phyloP scores from a whole-genome alignment of 208 protist genomes.

The Trypanosoma melophagium region DNA sequence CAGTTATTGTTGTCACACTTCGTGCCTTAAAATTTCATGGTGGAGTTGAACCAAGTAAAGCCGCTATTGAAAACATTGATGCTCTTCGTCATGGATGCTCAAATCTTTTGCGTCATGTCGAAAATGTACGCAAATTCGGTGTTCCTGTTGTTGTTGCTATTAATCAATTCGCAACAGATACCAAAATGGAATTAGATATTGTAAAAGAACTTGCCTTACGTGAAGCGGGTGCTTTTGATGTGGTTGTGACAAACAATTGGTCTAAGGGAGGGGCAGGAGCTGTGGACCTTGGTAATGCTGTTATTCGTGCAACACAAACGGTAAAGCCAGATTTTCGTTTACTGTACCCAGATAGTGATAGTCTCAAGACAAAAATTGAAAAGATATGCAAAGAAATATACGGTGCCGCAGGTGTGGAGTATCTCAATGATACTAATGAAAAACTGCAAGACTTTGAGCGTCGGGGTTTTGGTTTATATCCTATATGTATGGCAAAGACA shows the following conservation, averaged over 20 bases:
- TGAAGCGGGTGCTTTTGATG: slow-evolving; percentile 86
- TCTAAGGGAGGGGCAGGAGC: slow-evolving; percentile 91
- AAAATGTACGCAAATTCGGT: slow-evolving; percentile 94
- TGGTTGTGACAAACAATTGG: slow-evolving; percentile 93
- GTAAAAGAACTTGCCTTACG: slow-evolving; percentile 63
- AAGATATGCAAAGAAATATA: slow-evolving; percentile 96
- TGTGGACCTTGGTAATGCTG: slow-evolving; percentile 79
- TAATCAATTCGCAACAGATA: slow-evolving; percentile 95
- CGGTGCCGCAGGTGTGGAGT: slow-evolving; percentile 90
- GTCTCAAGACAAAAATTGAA: slow-evolving; percentile 96
- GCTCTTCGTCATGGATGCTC: slow-evolving; percentile 80
- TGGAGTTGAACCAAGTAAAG: slow-evolving; percentile 77
- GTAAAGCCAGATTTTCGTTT: slow-evolving; percentile 86
- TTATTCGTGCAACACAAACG: slow-evolving; percentile 72
- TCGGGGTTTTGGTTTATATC: slow-evolving; percentile 80
- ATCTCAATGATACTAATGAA: slow-evolving; percentile 81
- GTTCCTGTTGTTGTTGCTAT: slow-evolving; percentile 96
- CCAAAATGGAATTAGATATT: slow-evolving; percentile 84
- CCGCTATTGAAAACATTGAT: slow-evolving; percentile 82
- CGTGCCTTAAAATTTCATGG: slow-evolving; percentile 98
- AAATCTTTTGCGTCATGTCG: slow-evolving; percentile 94
- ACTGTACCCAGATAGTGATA: slow-evolving; percentile 85
- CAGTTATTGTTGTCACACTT: slow-evolving; percentile 95
- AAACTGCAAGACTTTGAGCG: slow-evolving; percentile 87
- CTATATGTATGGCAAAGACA: slow-evolving; percentile 98